Evolutionary conservation across 1,139 yeast genomes (phyloP), one percentile per base, ranked within the genome.

Genomic region (Magnusiomyces sp.): DNA sequence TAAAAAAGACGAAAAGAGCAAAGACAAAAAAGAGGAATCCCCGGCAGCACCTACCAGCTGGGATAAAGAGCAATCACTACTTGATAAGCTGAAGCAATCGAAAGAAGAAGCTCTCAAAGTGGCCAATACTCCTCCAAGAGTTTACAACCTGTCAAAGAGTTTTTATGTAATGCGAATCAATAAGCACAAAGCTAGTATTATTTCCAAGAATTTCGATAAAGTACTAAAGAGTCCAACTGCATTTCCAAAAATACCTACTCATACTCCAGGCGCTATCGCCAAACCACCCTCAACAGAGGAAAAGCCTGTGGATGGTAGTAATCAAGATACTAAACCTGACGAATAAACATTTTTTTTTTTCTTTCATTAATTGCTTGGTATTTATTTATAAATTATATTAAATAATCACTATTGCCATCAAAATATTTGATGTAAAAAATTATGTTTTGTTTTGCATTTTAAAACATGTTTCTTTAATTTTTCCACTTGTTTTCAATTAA

Each of bases 241-340:
- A 54, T 81, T 83, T 59, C 90, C 90, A 0, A 57, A 69, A n/a
- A 81, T 66, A 1, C 87, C 87, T 4, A 68, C 59, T 4, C 58
- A 55, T 38, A 40, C 36, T 7, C 63, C 62, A 10, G 56, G 54
- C 11, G 29, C 29, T 5, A 23, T 23, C 4, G 29, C 29, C 7
- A 23, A 23, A 23, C 29, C 29, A 5, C 4, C 29, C n/a, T n/a
- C n/a, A n/a, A n/a, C n/a, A n/a, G n/a, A n/a, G n/a, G n/a, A n/a
- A n/a, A n/a, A n/a, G n/a, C n/a, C n/a, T n/a, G n/a, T n/a, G n/a
- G n/a, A n/a, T 23, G 29, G 7, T 23, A 23, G 7, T 23, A 23
- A 23, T 23, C 4, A 23, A 5, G 29, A 23, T 23, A 23, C 7
- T 7, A 23, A 23, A 23, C 29, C 29, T 23, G 29, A 23, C 7